Base-by-base conservation (phyloP, 768 basidiomycete genomes). In the Phlebiopsis gigantea region DNA sequence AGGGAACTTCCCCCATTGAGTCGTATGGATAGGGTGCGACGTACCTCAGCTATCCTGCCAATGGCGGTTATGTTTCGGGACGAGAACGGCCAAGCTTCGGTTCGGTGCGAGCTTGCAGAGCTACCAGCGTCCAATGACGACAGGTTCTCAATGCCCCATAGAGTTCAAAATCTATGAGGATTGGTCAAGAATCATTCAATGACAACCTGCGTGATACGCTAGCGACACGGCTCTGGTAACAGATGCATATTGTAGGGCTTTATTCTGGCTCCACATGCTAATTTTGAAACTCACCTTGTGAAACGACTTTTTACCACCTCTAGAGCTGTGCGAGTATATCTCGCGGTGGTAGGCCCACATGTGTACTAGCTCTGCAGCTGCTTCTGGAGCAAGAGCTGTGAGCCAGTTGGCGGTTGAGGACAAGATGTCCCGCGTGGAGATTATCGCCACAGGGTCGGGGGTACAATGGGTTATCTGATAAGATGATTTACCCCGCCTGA, bases 51-150 rank as follows among this genome's bases (percentile, higher is more conserved):
- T 56, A 52, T 60, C 46, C 24, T 52, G 58, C 54, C 48, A 49
- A 14, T 19, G 55, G 54, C 67, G 67, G 65, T 45, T 61, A 61
- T 61, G 65, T 53, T 53, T 68, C 67, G 67, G 67, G 60, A 34
- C 25, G 61, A 54, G 55, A 45, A 62, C 65, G 65, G 65, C 59
- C 61, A 61, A 65, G 67, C 25, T 59, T 66, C 67, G 67, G 65
- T 44, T 55, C 53, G 53, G 39, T 10, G 34, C 12, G 41, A 47
- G 46, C 46, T 49, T 46, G 24, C 17, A 25, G 17, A 2, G 34
- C 15, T 21, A 4, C 28, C 29, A 24, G 25, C 17, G 34, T 10
- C 51, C 57, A 57, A 53, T 58, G 41, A 17, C 46, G 44, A 15
- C 26, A n/a, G n/a, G 45, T n/a, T 14, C 31, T 51, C 31, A 22